Evolutionary conservation across 2,329 filamentous ascomycete species (phyloP).

Genomic region (Thelonectria blattea): DNA sequence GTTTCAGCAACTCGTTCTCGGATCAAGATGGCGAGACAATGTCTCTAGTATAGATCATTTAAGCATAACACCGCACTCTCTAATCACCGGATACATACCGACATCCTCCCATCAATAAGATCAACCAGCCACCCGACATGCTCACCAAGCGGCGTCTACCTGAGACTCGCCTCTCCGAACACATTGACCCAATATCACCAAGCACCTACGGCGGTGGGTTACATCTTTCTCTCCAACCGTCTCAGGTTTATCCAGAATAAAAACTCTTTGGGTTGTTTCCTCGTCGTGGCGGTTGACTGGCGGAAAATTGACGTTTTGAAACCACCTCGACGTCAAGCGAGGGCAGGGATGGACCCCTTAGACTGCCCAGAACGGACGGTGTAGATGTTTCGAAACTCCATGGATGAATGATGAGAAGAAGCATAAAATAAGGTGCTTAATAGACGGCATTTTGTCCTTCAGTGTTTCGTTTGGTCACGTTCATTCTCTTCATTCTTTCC

Average conservation of each 20-base stretch:
- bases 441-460: not conserved
- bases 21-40: not conserved
- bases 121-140: not conserved
- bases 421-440: not conserved
- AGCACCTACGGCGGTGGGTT: not conserved
- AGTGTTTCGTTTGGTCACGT: conserved; percentile 2
- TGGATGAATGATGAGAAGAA: not conserved
- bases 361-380: not conserved
- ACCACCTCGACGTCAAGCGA: conserved; percentile 5
- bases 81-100: not conserved
- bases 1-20: not conserved
- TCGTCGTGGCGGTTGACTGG: not conserved
- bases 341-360: not conserved
- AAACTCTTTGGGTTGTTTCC: not conserved
- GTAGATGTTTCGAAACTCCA: not conserved
- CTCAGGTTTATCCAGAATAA: not conserved
- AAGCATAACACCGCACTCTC: not conserved
- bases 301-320: conserved; percentile 11
- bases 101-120: not conserved
- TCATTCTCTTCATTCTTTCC: not conserved
- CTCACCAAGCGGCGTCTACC: not conserved
- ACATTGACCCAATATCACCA: not conserved
- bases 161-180: not conserved
- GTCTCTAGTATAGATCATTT: not conserved
- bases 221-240: not conserved